Conservation (phyloP, 75 land plant species). For the Pinus taeda region DNA sequence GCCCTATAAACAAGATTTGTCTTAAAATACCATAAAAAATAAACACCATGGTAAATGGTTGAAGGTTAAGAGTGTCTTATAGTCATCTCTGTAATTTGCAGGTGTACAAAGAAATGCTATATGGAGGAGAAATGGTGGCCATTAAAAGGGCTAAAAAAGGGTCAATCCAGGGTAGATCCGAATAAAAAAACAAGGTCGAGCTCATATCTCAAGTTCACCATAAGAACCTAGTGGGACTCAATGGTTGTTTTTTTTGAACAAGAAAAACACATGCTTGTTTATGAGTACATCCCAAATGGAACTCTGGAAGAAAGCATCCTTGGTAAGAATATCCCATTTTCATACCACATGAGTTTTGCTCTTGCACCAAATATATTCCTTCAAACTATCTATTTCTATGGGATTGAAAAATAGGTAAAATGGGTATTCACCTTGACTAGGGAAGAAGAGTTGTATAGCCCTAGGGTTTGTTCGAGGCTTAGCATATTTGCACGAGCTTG, state of each 20-base stretch:
- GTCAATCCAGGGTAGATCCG: slow-evolving; percentile 17
- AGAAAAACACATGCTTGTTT: slow-evolving; percentile 29
- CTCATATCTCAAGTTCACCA: slow-evolving; percentile 28
- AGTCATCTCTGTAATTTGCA: background rate
- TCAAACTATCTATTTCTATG: background rate
- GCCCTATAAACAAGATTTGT: too few relatives aligned
- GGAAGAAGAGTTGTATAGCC: slow-evolving; percentile 66
- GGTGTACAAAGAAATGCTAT: slow-evolving; percentile 28
- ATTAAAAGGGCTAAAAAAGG: slow-evolving; percentile 18
- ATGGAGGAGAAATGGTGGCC: slow-evolving; percentile 18
- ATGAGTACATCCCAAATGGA: slow-evolving; percentile 31
- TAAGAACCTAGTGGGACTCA: slow-evolving; percentile 20
- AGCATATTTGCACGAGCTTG: slow-evolving; percentile 73
- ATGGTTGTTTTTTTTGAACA: slow-evolving; percentile 26
- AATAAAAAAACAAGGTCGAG: slow-evolving; percentile 29
- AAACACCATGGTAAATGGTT: too few relatives aligned
- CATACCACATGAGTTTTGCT: background rate
- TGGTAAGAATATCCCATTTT: slow-evolving; percentile 5
- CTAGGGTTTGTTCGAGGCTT: slow-evolving; percentile 75
- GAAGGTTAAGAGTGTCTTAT: too few relatives aligned
- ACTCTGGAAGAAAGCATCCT: slow-evolving; percentile 12
- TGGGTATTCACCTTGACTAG: slow-evolving; percentile 68
- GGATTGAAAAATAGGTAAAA: slow-evolving; percentile 29
- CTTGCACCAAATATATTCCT: background rate
- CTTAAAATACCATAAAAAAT: too few relatives aligned